Conservation (phyloP, 2,329 filamentous ascomycete genomes). For the Neonectria ditissima region DNA sequence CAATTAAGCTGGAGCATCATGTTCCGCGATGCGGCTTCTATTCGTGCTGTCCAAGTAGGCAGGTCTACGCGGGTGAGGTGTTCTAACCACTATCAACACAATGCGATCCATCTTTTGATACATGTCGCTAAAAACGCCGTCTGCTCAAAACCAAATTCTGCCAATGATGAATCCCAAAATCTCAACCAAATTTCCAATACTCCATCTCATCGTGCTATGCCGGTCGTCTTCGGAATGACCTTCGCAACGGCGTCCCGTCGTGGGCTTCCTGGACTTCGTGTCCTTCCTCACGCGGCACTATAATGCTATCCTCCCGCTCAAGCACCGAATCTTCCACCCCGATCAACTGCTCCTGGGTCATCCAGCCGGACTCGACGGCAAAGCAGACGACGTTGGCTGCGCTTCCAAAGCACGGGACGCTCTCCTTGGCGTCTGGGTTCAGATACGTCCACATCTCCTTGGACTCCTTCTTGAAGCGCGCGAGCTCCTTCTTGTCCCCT, state of each 20-base stretch:
- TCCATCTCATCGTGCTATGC: constrained; percentile 13
- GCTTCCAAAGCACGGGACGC: constrained; percentile 63
- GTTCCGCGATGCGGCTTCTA: constrained; percentile 9
- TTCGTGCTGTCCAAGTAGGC: constrained; percentile 19
- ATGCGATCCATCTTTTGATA: constrained; percentile 4
- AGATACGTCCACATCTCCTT: constrained; percentile 66
- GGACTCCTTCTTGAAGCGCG: constrained; percentile 60
- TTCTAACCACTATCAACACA: neutral
- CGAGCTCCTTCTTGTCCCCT: constrained; percentile 60
- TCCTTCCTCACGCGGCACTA: constrained; percentile 47
- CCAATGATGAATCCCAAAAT: constrained; percentile 6
- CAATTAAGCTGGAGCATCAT: neutral
- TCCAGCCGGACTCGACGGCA: constrained; percentile 69
- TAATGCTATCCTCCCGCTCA: constrained; percentile 57
- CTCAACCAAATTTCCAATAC: constrained; percentile 7
- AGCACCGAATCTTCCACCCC: constrained; percentile 52
- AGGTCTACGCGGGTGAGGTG: neutral
- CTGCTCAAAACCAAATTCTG: constrained; percentile 9
- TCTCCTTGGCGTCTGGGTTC: constrained; percentile 61
- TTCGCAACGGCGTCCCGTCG: constrained; percentile 39
- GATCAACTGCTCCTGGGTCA: constrained; percentile 64
- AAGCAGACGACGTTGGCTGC: constrained; percentile 69
- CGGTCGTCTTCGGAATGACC: constrained; percentile 38
- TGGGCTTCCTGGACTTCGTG: constrained; percentile 39
- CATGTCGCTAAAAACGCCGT: constrained; percentile 21